These are phyloP conservation scores for Leccinellum rugosiceps DNA, from an alignment of 768 basidiomycete species.

Conservation along the genomic window DNA sequence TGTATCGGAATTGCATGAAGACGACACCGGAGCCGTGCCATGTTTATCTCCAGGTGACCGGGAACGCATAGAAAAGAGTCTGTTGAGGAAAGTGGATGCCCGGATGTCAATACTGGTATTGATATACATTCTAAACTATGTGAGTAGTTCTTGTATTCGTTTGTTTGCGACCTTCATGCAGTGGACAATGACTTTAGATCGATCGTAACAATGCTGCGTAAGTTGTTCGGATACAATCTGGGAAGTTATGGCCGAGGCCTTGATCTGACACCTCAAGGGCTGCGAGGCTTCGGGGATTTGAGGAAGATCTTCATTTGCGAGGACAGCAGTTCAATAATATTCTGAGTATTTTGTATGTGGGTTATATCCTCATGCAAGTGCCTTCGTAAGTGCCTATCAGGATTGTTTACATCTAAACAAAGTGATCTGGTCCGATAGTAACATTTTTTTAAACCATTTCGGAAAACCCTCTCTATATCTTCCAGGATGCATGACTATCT, in stretches of 20 bases:
- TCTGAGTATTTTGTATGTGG: conserved; percentile 64
- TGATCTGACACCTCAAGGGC: conserved; percentile 41
- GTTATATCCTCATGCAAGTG: conserved; percentile 78
- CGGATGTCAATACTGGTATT: conserved; percentile 35
- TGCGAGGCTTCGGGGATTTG: conserved; percentile 69
- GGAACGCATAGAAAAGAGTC: conserved; percentile 39
- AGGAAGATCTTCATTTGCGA: conserved; percentile 59
- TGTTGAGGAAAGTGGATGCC: conserved; percentile 35
- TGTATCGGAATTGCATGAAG: not conserved
- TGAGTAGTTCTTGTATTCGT: conserved; percentile 15
- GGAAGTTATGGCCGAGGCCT: not conserved
- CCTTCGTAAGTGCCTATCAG: conserved; percentile 51
- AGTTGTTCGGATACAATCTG: conserved; percentile 13
- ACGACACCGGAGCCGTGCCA: not conserved
- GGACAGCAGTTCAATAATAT: conserved; percentile 65
- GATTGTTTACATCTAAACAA: not conserved
- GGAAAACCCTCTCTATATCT: conserved; percentile 70
- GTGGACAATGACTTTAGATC: conserved; percentile 36
- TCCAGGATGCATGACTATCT: conserved; percentile 62
- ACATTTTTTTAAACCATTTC: conserved; percentile 65
- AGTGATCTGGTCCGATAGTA: conserved; percentile 38
- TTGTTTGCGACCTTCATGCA: not conserved
- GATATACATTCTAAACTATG: conserved; percentile 36
- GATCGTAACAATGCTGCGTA: conserved; percentile 73
- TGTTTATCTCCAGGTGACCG: conserved; percentile 21